phyloP scores from a whole-genome alignment of 2,329 filamentous ascomycete species.

The Ophiocordyceps polyrhachis-furcata region DNA sequence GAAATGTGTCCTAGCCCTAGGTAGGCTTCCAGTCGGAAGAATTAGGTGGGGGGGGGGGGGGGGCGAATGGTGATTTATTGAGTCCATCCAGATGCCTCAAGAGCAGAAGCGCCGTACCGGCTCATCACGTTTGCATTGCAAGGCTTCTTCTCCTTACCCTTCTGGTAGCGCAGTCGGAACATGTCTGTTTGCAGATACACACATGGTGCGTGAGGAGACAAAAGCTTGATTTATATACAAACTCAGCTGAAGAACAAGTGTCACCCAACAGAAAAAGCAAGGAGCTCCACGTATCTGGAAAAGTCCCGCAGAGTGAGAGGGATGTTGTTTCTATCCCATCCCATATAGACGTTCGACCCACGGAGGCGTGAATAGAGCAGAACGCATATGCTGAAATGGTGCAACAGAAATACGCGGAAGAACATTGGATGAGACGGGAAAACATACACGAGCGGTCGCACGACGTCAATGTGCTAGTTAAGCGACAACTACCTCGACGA shows the following conservation, averaged over 20 bases:
- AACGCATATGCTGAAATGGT: constrained; percentile 38
- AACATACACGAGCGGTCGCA: not conserved
- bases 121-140: no score
- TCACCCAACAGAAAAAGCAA: constrained; percentile 28
- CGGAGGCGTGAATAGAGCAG: constrained; percentile 24
- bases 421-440: not conserved
- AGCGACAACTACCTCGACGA: not conserved
- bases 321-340: constrained; percentile 29
- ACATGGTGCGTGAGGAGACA: no score
- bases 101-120: no score
- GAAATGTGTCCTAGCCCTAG: no score
- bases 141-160: no score
- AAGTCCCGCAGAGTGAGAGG: constrained; percentile 34
- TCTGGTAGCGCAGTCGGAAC: no score
- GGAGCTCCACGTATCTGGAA: constrained; percentile 23
- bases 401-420: not conserved
- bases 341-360: constrained; percentile 35
- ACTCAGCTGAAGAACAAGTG: constrained; percentile 8
- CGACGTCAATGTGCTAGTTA: not conserved
- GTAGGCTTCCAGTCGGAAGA: no score
- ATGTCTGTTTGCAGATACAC: no score
- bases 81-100: no score
- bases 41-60: no score
- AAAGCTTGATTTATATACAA: not conserved
- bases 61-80: no score